Base-by-base conservation (phyloP, 139 green algal genomes). In the Tetradesmus lagerheimii region DNA sequence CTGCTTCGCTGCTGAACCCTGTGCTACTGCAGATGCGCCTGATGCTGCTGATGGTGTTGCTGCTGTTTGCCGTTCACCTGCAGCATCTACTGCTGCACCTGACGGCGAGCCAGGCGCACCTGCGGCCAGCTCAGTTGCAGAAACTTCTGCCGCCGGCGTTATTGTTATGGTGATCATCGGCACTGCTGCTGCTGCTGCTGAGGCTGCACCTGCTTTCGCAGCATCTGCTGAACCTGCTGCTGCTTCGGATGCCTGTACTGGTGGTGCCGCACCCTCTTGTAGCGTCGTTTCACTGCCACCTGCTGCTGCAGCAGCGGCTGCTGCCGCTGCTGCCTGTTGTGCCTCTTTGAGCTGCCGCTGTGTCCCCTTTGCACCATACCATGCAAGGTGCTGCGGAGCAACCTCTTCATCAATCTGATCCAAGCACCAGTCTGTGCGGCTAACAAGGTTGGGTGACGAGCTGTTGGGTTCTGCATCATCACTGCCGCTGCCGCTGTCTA, bases 121-220 rank as follows among this genome's bases (percentile, higher is more conserved):
- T 71, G 14, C 47, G 12, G 2, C 1, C 47, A 1, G 47, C 6
- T 18, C 47, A 62, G 47, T 23, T 71, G 18, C 0, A 71, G 57
- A 0, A 71, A 20, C 57, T 6, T n/a, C 20, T 31, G 57, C 57
- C 2, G 57, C 57, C 6, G 57, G 57, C 31, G 57, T 71, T n/a
- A 71, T 31, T 1, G 57, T 71, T 1, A 71, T 71, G 57, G 57
- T 71, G 57, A 71, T 71, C 57, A 71, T 71, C 31, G 57, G 35
- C 41, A 62, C 57, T 80, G 83, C 53, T 88, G 83, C 83, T 57
- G 62, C 37, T 79, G 62, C 37, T 88, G 82, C 53, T 79, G 62
- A n/a, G n/a, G n/a, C n/a, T n/a, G n/a, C n/a, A n/a, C n/a, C 57
- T 50, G 82, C 27, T 34, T 25, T 29, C 16, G 2, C 8, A 57